Base-by-base conservation (phyloP, 2,329 filamentous ascomycete species). In the Hypomyces perniciosus region DNA sequence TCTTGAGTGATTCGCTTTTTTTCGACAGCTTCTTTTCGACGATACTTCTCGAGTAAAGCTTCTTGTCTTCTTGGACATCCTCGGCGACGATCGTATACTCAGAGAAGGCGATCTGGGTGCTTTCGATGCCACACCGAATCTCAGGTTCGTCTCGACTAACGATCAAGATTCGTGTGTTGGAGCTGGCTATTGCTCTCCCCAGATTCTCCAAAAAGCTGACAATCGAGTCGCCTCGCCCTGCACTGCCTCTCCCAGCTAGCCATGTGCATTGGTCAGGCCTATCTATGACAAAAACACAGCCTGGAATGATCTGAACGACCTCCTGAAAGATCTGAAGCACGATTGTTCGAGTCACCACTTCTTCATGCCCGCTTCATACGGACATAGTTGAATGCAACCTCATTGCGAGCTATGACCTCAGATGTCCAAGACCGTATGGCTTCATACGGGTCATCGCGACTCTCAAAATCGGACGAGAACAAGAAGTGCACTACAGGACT, bases 221-320 rank as follows among this genome's bases (percentile, higher is more conserved):
- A 4, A 60, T 41, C 3, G 54, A 56, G 8, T 44, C 28, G 10
- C 8, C 46, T 9, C 34, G 27, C n/a, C 26, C n/a, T 4, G 27
- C 4, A 31, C 20, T 35, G 30, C 6, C 28, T 2, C 7, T 20
- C 8, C n/a, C 12, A 4, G 13, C 9, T 39, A 47, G 6, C n/a
- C 9, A 37, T 26, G 48, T 49, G 4, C 63, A 71, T 49, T 71
- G 68, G 10, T 71, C 68, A 8, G 70, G 53, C 1, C 68, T 67
- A 34, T 71, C 68, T 0, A 65, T 29, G 0, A 68, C 30, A 5
- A 69, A 59, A 0, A 44, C 50, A 3, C 57, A 65, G 1, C 27
- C 37, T 0, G 62, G 58, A 4, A 62, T 31, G 1, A 26, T 27
- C 0, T 44, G 44, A 1, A 60, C 5, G 0, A 62, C 5, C 2